Percentiles rank a stretch among this genome's conserved stretches.
Evolutionary conservation across 2,329 filamentous ascomycete species (phyloP).

Genomic region (Verticillium zaregamsianum): DNA sequence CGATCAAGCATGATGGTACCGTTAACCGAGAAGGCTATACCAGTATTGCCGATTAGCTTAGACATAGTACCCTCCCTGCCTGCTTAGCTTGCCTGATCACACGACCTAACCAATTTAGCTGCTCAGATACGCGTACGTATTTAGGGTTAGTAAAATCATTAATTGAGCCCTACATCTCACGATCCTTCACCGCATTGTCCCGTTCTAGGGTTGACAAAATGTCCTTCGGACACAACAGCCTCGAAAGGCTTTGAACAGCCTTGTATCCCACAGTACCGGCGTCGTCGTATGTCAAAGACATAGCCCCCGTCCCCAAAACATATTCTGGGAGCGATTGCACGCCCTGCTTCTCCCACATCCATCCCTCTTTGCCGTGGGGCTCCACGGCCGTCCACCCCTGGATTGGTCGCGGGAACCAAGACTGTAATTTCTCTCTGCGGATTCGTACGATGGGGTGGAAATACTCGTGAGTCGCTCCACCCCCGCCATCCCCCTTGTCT

Average conservation of each 20-base stretch:
- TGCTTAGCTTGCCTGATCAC: no score
- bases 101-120: no score
- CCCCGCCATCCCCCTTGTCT: neutral
- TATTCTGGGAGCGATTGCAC: conserved; percentile 5
- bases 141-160: neutral
- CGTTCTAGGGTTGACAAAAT: neutral
- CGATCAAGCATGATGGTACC: no score
- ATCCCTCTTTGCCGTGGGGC: neutral
- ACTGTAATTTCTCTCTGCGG: neutral
- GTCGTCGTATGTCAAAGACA: neutral
- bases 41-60: no score
- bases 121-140: no score
- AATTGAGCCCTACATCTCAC: neutral
- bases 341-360: conserved; percentile 4
- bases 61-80: no score
- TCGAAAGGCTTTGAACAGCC: neutral
- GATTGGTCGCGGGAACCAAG: neutral
- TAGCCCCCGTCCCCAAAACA: neutral
- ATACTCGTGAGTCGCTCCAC: conserved; percentile 3
- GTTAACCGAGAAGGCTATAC: no score
- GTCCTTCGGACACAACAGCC: neutral
- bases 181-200: neutral
- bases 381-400: neutral
- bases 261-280: neutral
- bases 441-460: conserved; percentile 8